Evolutionary conservation across 768 basidiomycete species (phyloP).

Genomic region (Boletus rubescentipes): DNA sequence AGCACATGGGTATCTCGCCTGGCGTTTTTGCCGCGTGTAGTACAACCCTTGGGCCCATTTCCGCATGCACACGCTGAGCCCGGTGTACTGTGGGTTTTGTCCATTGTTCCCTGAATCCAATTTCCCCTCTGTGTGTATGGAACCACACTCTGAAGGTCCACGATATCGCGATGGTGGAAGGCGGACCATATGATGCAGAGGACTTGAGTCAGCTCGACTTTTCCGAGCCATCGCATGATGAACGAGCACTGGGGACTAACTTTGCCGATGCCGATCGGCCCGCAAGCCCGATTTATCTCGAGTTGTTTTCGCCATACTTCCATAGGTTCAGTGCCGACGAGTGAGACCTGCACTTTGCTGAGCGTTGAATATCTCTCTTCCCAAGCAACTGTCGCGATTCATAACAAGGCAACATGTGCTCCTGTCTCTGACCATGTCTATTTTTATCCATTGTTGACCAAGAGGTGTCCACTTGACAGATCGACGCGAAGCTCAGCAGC

Average conservation of each 20-base stretch:
- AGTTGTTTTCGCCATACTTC: slow-evolving; percentile 27
- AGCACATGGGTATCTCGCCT: background rate
- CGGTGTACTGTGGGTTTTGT: background rate
- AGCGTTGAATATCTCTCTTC: background rate
- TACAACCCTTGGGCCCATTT: background rate
- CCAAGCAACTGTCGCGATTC: background rate
- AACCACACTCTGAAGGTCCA: background rate
- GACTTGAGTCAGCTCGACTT: background rate
- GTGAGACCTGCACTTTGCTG: background rate
- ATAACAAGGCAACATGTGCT: background rate
- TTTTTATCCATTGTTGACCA: background rate
- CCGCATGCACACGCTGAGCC: background rate
- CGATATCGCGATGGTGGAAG: too few relatives aligned
- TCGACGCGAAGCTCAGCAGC: slow-evolving; percentile 3
- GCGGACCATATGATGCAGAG: background rate
- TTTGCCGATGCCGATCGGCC: slow-evolving; percentile 27
- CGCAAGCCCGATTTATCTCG: slow-evolving; percentile 4
- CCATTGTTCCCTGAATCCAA: background rate
- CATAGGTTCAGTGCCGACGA: background rate
- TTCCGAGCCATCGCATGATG: background rate
- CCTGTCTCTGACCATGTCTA: background rate
- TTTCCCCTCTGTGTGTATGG: background rate
- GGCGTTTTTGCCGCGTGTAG: slow-evolving; percentile 16
- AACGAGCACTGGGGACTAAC: background rate
- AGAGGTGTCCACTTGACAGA: background rate